A percentile compares a stretch with the other conserved stretches of the same genome.
phyloP scores from a whole-genome alignment of 768 basidiomycete genomes.

The Podaxis rugospora region DNA sequence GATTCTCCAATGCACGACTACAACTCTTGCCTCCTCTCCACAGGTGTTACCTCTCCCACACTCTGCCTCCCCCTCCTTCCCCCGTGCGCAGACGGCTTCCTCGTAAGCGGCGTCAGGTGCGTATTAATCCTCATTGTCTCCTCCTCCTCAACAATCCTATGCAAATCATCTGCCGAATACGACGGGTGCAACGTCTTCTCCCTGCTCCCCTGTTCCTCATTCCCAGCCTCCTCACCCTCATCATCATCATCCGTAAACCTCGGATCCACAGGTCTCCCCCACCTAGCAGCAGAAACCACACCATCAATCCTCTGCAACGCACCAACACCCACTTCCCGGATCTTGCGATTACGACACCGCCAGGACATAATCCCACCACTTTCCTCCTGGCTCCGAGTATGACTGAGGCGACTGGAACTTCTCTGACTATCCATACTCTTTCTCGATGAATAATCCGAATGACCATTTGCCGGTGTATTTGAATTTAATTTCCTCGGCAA shows the following conservation, averaged over 20 bases:
- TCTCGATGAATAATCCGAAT: slow-evolving; percentile 4
- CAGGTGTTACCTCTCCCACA: slow-evolving; percentile 37
- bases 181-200: slow-evolving; percentile 22
- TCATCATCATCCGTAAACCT: slow-evolving; percentile 37
- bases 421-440: slow-evolving; percentile 4
- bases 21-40: slow-evolving; percentile 18
- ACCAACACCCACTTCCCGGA: slow-evolving; percentile 57
- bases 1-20: not conserved
- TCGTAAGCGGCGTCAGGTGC: slow-evolving; percentile 59
- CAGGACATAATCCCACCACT: slow-evolving; percentile 44
- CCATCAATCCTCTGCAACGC: slow-evolving; percentile 73
- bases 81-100: slow-evolving; percentile 47
- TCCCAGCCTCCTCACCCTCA: slow-evolving; percentile 31
- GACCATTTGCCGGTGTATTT: slow-evolving; percentile 24
- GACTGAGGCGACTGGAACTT: slow-evolving; percentile 26
- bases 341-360: slow-evolving; percentile 51
- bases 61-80: slow-evolving; percentile 52
- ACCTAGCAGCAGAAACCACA: slow-evolving; percentile 52
- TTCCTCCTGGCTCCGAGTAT: slow-evolving; percentile 23
- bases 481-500: slow-evolving; percentile 45
- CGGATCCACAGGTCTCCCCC: slow-evolving; percentile 42
- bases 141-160: slow-evolving; percentile 30
- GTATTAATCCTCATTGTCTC: slow-evolving; percentile 31
- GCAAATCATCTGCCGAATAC: slow-evolving; percentile 25
- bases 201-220: slow-evolving; percentile 41